A percentile compares a stretch with the other conserved stretches of the same genome.
Conservation (phyloP, 192 early-diverging fungal genomes). For the Thamnidium elegans region DNA sequence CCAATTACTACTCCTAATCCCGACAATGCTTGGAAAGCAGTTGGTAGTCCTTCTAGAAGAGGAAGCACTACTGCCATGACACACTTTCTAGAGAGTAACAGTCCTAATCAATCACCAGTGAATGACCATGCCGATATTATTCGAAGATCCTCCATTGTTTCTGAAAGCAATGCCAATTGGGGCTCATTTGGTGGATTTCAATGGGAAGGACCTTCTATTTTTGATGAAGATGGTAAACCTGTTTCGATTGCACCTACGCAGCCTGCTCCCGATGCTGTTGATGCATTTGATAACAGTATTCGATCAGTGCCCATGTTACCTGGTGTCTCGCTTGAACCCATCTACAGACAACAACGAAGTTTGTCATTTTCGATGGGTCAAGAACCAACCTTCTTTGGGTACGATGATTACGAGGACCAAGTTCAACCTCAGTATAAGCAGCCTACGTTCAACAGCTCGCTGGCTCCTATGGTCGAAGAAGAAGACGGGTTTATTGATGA, state of each 20-base stretch:
- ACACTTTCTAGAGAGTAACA: conserved; percentile 2
- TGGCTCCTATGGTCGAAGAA: conserved; percentile 50
- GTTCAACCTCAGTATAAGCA: neutral
- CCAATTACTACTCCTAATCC: conserved; percentile 10
- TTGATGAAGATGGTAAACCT: conserved; percentile 5
- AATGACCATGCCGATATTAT: conserved; percentile 1
- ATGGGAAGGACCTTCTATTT: conserved; percentile 36
- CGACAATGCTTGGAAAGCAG: conserved; percentile 32
- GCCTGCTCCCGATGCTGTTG: neutral
- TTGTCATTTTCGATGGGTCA: conserved; percentile 61
- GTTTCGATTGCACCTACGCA: conserved; percentile 16
- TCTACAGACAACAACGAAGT: conserved; percentile 58
- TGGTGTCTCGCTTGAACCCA: conserved; percentile 43
- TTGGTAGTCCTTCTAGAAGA: conserved; percentile 34
- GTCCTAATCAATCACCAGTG: conserved; percentile 1
- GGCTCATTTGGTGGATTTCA: conserved; percentile 52
- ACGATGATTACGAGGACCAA: conserved; percentile 41
- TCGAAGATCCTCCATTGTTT: neutral
- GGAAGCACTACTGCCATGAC: conserved; percentile 21
- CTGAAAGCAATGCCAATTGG: conserved; percentile 26
- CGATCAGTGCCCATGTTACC: conserved; percentile 41
- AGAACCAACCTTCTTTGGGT: conserved; percentile 45
- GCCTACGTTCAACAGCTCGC: conserved; percentile 34
- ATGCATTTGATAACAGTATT: conserved; percentile 28
- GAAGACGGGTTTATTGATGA: conserved; percentile 35